Conservation (phyloP, 192 early-diverging fungal genomes). For the Umbelopsis isabellina region DNA sequence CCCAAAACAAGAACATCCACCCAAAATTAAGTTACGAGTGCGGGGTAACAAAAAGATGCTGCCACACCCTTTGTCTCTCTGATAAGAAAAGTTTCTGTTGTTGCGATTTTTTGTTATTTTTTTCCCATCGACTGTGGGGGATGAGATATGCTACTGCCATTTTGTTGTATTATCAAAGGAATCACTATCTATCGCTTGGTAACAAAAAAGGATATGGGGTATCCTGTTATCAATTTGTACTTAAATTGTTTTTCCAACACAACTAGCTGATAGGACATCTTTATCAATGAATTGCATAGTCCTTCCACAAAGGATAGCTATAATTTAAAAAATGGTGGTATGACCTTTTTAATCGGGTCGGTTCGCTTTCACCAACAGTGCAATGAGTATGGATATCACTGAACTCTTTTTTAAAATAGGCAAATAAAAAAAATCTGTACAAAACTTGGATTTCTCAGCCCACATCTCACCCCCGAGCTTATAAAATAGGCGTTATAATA, state of each 20-base stretch:
- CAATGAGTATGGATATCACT: no score
- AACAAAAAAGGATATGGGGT: no score
- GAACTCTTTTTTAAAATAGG: not conserved
- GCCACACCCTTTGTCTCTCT: not conserved
- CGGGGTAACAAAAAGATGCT: not conserved
- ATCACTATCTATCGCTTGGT: no score
- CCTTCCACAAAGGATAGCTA: no score
- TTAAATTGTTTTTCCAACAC: no score
- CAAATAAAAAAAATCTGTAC: not conserved
- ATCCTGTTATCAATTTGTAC: no score
- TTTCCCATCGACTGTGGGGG: not conserved
- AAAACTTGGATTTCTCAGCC: slow-evolving; percentile 3
- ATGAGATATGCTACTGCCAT: no score
- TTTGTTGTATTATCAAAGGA: no score
- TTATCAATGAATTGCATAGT: no score
- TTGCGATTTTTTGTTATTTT: not conserved
- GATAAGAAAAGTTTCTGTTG: slow-evolving; percentile 1
- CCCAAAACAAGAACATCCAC: slow-evolving; percentile 4
- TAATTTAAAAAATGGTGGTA: slow-evolving; percentile 7
- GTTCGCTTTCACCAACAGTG: not conserved
- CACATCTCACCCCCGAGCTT: not conserved
- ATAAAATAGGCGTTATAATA: slow-evolving; percentile 22
- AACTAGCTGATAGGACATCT: no score
- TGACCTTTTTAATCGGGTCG: slow-evolving; percentile 16
- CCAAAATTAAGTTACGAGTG: slow-evolving; percentile 8